Percentiles rank a stretch among this genome's conserved stretches.
phyloP scores from a whole-genome alignment of 306 rosid species.

The Cajanus cajan region DNA sequence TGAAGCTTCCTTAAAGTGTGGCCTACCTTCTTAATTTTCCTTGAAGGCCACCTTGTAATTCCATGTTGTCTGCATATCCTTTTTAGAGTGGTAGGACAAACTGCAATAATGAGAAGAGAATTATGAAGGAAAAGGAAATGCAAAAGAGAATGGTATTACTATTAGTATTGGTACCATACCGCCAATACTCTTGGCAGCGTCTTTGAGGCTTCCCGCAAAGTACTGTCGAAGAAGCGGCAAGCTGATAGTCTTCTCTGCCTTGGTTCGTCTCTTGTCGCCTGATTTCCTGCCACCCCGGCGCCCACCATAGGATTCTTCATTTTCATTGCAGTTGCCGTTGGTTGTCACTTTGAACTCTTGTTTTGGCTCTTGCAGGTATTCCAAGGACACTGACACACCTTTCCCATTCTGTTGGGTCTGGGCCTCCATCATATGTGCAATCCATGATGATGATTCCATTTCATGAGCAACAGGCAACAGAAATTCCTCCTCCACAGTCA shows the following conservation, averaged over 20 bases:
- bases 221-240: neutral
- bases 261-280: slow-evolving; percentile 4
- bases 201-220: slow-evolving; percentile 3
- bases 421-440: slow-evolving; percentile 4
- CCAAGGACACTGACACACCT: neutral
- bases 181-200: slow-evolving; percentile 12
- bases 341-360: slow-evolving; percentile 10
- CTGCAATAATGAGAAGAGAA: neutral
- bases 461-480: neutral
- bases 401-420: slow-evolving; percentile 2
- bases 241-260: slow-evolving; percentile 10
- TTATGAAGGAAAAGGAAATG: neutral
- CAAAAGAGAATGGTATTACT: too few species aligned
- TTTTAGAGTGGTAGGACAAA: slow-evolving; percentile 1
- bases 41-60: slow-evolving; percentile 2
- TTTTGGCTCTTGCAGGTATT: slow-evolving; percentile 10
- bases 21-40: neutral
- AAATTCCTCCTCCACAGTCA: neutral
- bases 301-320: neutral
- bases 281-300: slow-evolving; percentile 3
- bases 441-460: neutral
- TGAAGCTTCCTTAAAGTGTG: slow-evolving; percentile 5
- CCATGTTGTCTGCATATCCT: slow-evolving; percentile 6
- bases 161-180: neutral
- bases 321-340: too few species aligned